These are phyloP conservation scores for Syzygium oleosum DNA, from an alignment of 345 rosid genomes.

Conservation along the genomic window DNA sequence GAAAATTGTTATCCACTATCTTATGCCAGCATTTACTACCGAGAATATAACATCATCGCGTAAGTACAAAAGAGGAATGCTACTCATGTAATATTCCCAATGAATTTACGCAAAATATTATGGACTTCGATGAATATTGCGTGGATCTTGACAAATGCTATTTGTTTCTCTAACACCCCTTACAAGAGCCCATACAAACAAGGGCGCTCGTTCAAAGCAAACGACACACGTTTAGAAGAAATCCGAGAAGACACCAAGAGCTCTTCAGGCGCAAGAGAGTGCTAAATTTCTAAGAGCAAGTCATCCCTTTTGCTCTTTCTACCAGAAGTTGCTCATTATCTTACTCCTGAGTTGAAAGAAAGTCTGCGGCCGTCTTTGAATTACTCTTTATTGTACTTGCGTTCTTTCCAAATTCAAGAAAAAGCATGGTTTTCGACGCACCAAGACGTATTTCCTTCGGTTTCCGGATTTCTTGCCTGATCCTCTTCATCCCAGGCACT, in stretches of 20 bases:
- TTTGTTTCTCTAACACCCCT: background rate
- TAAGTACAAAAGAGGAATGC: background rate
- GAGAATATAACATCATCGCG: background rate
- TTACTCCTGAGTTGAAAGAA: too few relatives aligned
- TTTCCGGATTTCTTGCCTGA: too few relatives aligned
- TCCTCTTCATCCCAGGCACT: background rate
- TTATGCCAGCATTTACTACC: background rate
- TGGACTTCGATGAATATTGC: background rate
- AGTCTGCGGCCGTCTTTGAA: background rate
- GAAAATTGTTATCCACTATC: background rate
- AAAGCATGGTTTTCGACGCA: too few relatives aligned
- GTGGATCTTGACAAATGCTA: background rate
- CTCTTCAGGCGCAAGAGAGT: too few relatives aligned
- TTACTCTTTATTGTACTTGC: background rate
- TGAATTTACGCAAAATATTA: background rate
- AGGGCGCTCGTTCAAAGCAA: background rate
- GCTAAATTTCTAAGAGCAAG: too few relatives aligned
- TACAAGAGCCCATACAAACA: background rate
- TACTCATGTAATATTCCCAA: background rate
- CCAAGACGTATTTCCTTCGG: too few relatives aligned
- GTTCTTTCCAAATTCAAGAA: too few relatives aligned
- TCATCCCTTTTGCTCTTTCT: too few relatives aligned
- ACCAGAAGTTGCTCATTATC: too few relatives aligned
- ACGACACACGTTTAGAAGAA: background rate
- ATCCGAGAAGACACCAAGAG: too few relatives aligned